These are phyloP conservation scores for Gracilaria caudata DNA, from an alignment of 23 red algal genomes.

Conservation along the genomic window DNA sequence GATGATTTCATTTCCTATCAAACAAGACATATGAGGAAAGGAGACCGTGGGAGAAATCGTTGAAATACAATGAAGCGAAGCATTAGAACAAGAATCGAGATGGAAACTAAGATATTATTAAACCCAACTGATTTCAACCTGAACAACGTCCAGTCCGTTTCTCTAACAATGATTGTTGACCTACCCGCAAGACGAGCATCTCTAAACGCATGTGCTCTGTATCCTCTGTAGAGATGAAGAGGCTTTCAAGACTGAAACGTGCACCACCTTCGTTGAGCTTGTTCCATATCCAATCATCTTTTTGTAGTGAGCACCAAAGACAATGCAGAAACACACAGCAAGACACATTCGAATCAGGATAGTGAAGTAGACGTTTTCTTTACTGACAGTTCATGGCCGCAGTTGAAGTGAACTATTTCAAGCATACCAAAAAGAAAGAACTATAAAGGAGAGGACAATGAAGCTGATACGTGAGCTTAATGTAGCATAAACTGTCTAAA, in stretches of 20 bases:
- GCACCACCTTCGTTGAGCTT: no score
- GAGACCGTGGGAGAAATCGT: conserved; percentile 18
- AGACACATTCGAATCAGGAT: background rate
- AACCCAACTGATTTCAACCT: background rate
- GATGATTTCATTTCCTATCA: conserved; percentile 65
- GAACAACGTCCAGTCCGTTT: no score
- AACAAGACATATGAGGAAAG: conserved; percentile 45
- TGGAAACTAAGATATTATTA: background rate
- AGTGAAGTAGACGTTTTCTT: background rate
- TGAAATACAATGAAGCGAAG: background rate
- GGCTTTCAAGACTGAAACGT: no score
- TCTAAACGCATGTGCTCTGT: no score
- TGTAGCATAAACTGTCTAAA: background rate
- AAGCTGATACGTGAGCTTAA: background rate
- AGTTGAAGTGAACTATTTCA: background rate
- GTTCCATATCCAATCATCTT: no score
- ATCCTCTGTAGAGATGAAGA: no score
- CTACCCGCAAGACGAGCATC: no score
- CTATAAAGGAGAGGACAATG: background rate
- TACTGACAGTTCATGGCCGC: background rate
- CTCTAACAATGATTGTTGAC: no score
- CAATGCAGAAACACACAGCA: no score
- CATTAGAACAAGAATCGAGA: background rate
- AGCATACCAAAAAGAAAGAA: conserved; percentile 34
- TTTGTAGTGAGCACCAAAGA: no score